phyloP scores from a whole-genome alignment of 1,139 yeast species.

The Sugiyamaella grinbergsii region DNA sequence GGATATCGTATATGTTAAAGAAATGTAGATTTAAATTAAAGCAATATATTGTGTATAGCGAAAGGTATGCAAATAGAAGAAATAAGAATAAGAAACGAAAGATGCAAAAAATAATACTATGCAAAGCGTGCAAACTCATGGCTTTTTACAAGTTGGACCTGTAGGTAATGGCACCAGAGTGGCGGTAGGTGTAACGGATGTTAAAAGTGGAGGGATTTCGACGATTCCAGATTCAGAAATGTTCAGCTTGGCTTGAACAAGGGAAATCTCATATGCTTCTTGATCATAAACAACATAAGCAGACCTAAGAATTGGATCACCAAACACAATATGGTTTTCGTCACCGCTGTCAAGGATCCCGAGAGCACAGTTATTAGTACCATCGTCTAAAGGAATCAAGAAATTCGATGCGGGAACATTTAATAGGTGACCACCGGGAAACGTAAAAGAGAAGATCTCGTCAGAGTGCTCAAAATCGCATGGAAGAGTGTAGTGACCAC shows the following conservation, averaged over 20 bases:
- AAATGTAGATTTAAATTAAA: not conserved
- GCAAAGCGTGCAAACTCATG: too few species aligned
- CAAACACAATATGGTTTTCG: conserved; percentile 41
- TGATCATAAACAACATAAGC: conserved; percentile 61
- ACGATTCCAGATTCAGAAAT: conserved; percentile 32
- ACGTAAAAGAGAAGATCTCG: conserved; percentile 22
- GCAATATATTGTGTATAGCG: conserved; percentile 13
- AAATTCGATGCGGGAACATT: conserved; percentile 23
- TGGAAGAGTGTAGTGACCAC: conserved; percentile 16
- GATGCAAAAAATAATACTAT: too few species aligned
- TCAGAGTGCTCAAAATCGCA: conserved; percentile 20
- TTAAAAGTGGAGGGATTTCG: conserved; percentile 18
- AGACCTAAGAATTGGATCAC: conserved; percentile 57
- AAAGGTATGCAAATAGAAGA: not conserved
- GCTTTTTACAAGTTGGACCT: conserved; percentile 2
- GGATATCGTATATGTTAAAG: conserved; percentile 46
- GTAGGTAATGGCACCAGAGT: conserved; percentile 22
- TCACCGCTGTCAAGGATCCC: conserved; percentile 21
- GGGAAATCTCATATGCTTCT: conserved; percentile 54
- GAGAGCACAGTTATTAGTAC: conserved; percentile 20
- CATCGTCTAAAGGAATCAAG: conserved; percentile 21
- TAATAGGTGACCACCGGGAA: conserved; percentile 24
- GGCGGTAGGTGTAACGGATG: conserved; percentile 26
- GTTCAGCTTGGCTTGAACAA: conserved; percentile 55
- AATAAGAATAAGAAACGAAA: too few species aligned